phyloP scores from a whole-genome alignment of 805 yeast species.

The Metschnikowia sp. region DNA sequence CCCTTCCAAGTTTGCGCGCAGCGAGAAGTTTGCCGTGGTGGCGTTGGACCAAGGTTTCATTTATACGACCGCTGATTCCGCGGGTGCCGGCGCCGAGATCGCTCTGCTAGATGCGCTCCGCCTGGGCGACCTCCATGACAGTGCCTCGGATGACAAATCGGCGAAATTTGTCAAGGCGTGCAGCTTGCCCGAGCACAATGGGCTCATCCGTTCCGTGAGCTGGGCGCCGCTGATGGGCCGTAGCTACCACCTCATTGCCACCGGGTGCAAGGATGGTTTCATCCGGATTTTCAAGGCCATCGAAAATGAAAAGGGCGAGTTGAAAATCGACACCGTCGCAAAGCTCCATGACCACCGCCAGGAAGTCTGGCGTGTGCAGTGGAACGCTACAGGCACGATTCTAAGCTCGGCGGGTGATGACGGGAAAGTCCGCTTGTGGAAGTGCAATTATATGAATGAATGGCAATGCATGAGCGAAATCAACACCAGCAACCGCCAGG shows the following conservation, averaged over 20 bases:
- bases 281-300: conserved; percentile 79
- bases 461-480: conserved; percentile 88
- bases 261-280: conserved; percentile 93
- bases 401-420: conserved; percentile 94
- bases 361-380: conserved; percentile 94
- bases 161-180: conserved; percentile 52
- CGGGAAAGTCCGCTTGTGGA: conserved; percentile 89
- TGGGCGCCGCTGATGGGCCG: conserved; percentile 99
- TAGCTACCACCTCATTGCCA: conserved; percentile 82
- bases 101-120: neutral
- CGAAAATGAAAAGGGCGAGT: conserved; percentile 35
- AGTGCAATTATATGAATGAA: conserved; percentile 76
- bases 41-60: conserved; percentile 86
- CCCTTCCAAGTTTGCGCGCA: conserved; percentile 68
- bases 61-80: conserved; percentile 36
- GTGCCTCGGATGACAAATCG: conserved; percentile 5
- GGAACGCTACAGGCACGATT: conserved; percentile 94
- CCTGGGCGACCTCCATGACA: conserved; percentile 13
- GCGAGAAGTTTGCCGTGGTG: conserved; percentile 78
- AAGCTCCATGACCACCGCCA: conserved; percentile 73
- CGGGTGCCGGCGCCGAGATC: neutral
- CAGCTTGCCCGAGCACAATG: conserved; percentile 77
- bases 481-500: conserved; percentile 19
- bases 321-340: conserved; percentile 57
- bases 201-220: conserved; percentile 79